Percentiles rank a stretch among this genome's conserved stretches.
Conservation (phyloP, 768 basidiomycete species). For the Tremella fuciformis region DNA sequence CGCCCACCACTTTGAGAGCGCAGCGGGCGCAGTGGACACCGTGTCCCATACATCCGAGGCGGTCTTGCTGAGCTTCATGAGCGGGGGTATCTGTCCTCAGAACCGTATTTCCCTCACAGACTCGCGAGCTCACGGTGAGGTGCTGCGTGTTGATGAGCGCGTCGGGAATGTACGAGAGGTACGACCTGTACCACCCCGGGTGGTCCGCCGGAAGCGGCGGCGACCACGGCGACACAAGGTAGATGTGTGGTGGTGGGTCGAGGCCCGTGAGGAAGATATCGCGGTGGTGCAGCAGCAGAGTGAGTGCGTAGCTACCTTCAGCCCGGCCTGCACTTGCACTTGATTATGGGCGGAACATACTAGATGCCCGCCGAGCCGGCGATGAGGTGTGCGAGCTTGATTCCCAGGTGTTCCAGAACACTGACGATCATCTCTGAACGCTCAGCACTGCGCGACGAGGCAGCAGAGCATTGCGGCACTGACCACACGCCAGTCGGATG, state of each 20-base stretch:
- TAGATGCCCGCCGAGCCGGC: slow-evolving; percentile 44
- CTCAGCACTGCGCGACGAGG: too few species aligned
- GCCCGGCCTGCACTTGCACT: background rate
- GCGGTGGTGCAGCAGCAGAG: slow-evolving; percentile 31
- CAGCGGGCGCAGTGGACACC: background rate
- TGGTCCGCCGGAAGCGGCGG: slow-evolving; percentile 31
- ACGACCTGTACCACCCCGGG: slow-evolving; percentile 29
- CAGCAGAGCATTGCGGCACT: slow-evolving; percentile 4
- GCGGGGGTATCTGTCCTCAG: slow-evolving; percentile 24
- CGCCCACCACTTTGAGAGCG: background rate
- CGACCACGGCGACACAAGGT: slow-evolving; percentile 37
- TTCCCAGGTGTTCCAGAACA: slow-evolving; percentile 36
- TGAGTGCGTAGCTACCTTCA: slow-evolving; percentile 29
- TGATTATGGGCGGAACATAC: slow-evolving; percentile 22
- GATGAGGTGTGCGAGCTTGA: slow-evolving; percentile 34
- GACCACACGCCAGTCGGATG: slow-evolving; percentile 36
- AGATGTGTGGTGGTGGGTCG: slow-evolving; percentile 32
- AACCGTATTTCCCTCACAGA: too few species aligned
- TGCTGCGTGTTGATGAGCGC: slow-evolving; percentile 36
- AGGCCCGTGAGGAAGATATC: slow-evolving; percentile 22
- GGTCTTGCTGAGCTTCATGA: slow-evolving; percentile 27
- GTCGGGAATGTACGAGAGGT: slow-evolving; percentile 32
- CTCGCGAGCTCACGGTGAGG: slow-evolving; percentile 35
- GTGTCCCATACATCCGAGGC: slow-evolving; percentile 24
- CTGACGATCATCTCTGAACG: slow-evolving; percentile 39